Base-by-base conservation (phyloP, 768 basidiomycete species). In the Ephemerocybe angulata region DNA sequence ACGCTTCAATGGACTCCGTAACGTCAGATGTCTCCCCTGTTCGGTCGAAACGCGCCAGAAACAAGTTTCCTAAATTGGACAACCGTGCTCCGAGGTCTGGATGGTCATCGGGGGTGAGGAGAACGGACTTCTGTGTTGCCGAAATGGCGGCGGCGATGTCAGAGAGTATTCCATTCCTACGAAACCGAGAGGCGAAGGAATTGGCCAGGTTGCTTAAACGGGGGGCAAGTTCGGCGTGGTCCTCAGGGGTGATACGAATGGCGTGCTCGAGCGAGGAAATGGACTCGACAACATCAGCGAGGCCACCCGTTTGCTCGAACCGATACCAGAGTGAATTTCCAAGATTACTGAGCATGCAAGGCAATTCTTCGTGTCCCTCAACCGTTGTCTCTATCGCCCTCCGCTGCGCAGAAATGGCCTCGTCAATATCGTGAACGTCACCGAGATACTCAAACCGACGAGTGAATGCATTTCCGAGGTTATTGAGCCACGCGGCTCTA, bases 161-260 rank as follows among this genome's bases (percentile, higher is more conserved):
- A n/a, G 28, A 49, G 5, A 58, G 29, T n/a, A 62, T 53, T 21
- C 57, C 57, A 3, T 49, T 55, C 33, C 59, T 24, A 28, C 57
- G 56, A 57, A 67, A 73, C 13, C 63, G 64, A 27, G 13, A 47
- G 1, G 8, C 17, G 8, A 35, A 17, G 17, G 17, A 35, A 8
- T 8, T 35, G 8, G 8, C 33, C 8, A 35, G 59, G 50, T 58
- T 22, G 40, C 7, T 22, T 7, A 42, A 19, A 10, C 8, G 19
- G 11, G 7, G 7, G 21, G 40, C 10, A 22, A 13, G 8, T 10
- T 42, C 11, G 10, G 8, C 13, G 21, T 42, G 40, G 11, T 22
- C 40, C 40, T 42, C 7, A 21, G 40, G 40, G 7, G 49, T 46
- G 53, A 56, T 51, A 15, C 27, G n/a, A 21, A 51, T 27, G 29